These are phyloP conservation scores for Amanita exitialis DNA, from an alignment of 768 basidiomycete species.

Conservation along the genomic window DNA sequence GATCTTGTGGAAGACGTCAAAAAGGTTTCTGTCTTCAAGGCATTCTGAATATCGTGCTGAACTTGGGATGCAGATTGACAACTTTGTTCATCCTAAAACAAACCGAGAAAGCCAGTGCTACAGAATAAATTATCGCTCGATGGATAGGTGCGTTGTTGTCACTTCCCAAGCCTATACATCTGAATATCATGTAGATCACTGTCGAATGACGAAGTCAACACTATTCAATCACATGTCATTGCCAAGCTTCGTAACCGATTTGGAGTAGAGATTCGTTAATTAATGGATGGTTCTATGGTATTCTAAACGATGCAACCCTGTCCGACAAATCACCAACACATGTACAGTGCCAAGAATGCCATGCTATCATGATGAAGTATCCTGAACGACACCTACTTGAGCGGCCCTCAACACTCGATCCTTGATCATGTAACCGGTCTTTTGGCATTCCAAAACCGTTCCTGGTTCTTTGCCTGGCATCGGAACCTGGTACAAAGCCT, in stretches of 20 bases:
- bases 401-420: constrained; percentile 89
- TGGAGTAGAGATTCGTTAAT: constrained; percentile 80
- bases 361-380: constrained; percentile 26
- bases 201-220: constrained; percentile 83
- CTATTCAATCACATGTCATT: constrained; percentile 57
- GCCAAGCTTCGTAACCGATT: constrained; percentile 47
- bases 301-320: constrained; percentile 13
- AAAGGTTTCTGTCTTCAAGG: constrained; percentile 38
- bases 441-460: constrained; percentile 83
- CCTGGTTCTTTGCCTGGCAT: constrained; percentile 86
- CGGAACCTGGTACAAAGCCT: constrained; percentile 91
- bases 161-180: background rate
- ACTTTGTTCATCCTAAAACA: constrained; percentile 86
- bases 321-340: constrained; percentile 11
- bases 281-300: constrained; percentile 11
- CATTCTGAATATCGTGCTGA: background rate
- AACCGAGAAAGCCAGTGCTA: constrained; percentile 74
- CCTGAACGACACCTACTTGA: constrained; percentile 92
- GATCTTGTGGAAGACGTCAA: constrained; percentile 89
- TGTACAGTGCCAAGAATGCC: background rate
- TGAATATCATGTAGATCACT: constrained; percentile 46
- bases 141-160: constrained; percentile 67
- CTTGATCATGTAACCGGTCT: constrained; percentile 90
- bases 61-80: constrained; percentile 60
- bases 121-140: constrained; percentile 89